Percentiles rank a stretch among this genome's conserved stretches.
phyloP scores from a whole-genome alignment of 23 red algal species.

The Chondrus crispus region DNA sequence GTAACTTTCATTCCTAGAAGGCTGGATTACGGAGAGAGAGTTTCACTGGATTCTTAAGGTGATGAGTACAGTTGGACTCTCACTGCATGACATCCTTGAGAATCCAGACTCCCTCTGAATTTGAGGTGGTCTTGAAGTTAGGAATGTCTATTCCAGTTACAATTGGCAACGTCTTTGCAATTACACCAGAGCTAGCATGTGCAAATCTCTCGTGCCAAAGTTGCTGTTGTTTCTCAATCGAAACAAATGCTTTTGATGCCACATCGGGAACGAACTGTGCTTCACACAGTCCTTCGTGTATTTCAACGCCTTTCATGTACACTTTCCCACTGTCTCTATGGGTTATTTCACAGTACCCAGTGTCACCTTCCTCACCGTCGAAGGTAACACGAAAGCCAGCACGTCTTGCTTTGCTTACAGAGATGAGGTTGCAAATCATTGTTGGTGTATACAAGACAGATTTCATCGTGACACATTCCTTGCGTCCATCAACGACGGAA shows the following conservation, averaged over 20 bases:
- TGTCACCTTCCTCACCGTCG: not conserved
- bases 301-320: not conserved
- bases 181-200: not conserved
- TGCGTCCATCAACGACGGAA: not conserved
- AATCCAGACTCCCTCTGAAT: slow-evolving; percentile 41
- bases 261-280: not conserved
- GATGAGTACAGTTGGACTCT: slow-evolving; percentile 55
- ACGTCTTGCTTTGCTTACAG: not conserved
- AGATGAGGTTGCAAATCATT: not conserved
- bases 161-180: not conserved
- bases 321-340: not conserved
- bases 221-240: not conserved
- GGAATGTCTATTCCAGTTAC: not conserved
- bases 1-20: slow-evolving; percentile 41
- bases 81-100: slow-evolving; percentile 48
- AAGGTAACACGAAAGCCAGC: not conserved
- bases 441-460: not conserved
- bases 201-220: not conserved
- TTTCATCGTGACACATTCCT: not conserved
- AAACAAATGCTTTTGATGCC: not conserved
- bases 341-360: not conserved
- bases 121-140: not conserved
- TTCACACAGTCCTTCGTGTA: not conserved
- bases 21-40: slow-evolving; percentile 52
- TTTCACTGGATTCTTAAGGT: slow-evolving; percentile 59